A percentile compares a stretch with the other conserved stretches of the same genome.
Conservation (phyloP, 257 asterid genomes). For the Jaltomata sinuosa region DNA sequence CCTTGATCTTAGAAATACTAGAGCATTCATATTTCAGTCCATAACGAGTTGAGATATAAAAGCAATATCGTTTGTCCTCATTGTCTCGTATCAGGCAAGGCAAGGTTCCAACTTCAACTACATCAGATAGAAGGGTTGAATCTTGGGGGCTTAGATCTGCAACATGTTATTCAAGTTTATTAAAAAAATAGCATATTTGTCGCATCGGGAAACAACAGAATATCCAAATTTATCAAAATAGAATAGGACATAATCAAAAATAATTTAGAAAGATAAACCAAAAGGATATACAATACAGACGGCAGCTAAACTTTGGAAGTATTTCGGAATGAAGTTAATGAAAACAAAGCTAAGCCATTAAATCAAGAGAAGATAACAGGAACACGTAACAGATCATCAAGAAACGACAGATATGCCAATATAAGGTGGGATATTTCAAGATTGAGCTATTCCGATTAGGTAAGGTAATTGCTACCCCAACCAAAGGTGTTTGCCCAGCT, state of each 20-base stretch:
- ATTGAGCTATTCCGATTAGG: not conserved
- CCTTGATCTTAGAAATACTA: slow-evolving; percentile 74
- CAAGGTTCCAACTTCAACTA: slow-evolving; percentile 66
- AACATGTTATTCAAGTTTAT: not conserved
- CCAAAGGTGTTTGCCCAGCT: not conserved
- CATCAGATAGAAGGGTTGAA: slow-evolving; percentile 75
- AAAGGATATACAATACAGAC: not conserved
- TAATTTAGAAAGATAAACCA: not conserved
- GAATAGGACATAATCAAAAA: not conserved
- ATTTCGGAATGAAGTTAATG: not conserved
- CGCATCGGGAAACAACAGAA: not conserved
- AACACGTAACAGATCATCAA: not conserved
- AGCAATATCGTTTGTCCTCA: slow-evolving; percentile 62
- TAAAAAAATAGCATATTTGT: not conserved
- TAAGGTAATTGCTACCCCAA: not conserved
- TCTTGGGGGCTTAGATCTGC: slow-evolving; percentile 95
- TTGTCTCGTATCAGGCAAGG: slow-evolving; percentile 60
- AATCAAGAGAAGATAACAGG: not conserved
- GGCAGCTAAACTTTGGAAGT: not conserved
- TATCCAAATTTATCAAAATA: not conserved
- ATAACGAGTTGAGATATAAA: slow-evolving; percentile 68
- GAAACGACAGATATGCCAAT: not conserved
- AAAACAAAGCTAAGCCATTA: not conserved
- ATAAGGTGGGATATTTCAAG: not conserved
- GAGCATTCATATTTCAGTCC: slow-evolving; percentile 95